These are phyloP conservation scores for Claviceps lovelessii DNA, from an alignment of 2,329 filamentous ascomycete species.

Conservation along the genomic window DNA sequence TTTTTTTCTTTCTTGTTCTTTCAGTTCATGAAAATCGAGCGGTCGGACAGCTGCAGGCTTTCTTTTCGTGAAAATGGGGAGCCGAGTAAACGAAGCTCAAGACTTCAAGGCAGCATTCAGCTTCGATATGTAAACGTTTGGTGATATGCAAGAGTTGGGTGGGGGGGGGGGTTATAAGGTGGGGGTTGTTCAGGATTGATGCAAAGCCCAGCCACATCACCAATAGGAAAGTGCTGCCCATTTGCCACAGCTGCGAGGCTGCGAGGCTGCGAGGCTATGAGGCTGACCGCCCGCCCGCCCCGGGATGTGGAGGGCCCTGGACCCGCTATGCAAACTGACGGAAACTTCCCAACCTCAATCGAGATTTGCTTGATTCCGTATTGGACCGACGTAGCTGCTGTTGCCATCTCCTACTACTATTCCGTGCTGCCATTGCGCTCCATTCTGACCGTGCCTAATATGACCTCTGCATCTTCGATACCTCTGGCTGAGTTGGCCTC, in stretches of 20 bases:
- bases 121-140: too few species aligned
- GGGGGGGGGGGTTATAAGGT: too few species aligned
- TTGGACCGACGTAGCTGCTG: neutral
- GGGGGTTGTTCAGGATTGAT: too few species aligned
- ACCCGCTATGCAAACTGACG: neutral
- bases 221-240: neutral
- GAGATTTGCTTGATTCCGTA: neutral
- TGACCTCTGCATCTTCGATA: conserved; percentile 31
- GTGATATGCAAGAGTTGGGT: neutral
- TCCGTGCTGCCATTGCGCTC: neutral
- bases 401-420: neutral
- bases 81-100: neutral
- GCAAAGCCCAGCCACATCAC: neutral
- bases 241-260: neutral
- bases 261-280: too few species aligned
- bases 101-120: too few species aligned
- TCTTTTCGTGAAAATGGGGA: neutral
- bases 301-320: too few species aligned
- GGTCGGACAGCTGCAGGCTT: neutral
- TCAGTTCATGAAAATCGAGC: neutral
- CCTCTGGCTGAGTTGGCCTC: conserved; percentile 41
- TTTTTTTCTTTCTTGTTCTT: neutral
- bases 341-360: neutral
- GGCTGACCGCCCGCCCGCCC: neutral
- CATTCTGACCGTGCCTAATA: conserved; percentile 13